Conservation (phyloP, 176 grass and related monocot genomes). For the Aegilops sharonensis region DNA sequence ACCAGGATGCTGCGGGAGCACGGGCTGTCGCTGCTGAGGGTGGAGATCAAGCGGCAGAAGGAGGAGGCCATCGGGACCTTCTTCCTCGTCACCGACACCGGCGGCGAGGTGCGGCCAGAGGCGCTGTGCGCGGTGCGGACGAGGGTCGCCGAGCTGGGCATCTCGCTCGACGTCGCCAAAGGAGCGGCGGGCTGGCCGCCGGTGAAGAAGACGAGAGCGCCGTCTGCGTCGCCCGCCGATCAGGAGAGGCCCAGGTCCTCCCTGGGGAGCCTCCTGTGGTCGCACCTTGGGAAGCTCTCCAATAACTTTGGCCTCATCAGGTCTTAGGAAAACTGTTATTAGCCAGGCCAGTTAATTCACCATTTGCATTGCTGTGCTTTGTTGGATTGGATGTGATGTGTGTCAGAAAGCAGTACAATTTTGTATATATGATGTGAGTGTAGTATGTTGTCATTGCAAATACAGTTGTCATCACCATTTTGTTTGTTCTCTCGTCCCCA, state of each 20-base stretch:
- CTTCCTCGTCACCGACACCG: constrained; percentile 49
- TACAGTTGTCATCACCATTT: not conserved
- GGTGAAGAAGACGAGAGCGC: constrained; percentile 35
- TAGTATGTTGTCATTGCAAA: constrained; percentile 18
- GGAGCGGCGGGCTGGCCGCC: constrained; percentile 29
- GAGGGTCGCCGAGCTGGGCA: constrained; percentile 31
- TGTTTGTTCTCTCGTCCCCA: not conserved
- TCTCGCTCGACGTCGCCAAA: constrained; percentile 35
- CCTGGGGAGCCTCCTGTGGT: constrained; percentile 45
- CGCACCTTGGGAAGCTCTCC: constrained; percentile 53
- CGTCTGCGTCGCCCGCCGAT: not conserved
- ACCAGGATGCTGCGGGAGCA: constrained; percentile 57
- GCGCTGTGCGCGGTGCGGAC: constrained; percentile 40
- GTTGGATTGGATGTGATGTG: not conserved
- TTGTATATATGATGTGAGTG: constrained; percentile 24
- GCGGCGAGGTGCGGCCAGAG: constrained; percentile 46
- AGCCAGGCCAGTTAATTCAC: not conserved
- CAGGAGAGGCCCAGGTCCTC: constrained; percentile 36
- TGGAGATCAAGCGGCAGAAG: constrained; percentile 39
- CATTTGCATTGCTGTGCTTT: not conserved
- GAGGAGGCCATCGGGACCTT: constrained; percentile 49
- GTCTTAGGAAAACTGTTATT: constrained; percentile 15
- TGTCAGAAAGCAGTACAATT: constrained; percentile 13
- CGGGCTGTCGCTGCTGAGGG: constrained; percentile 47
- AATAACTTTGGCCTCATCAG: constrained; percentile 34